Base-by-base conservation (phyloP, 129 eudicot genomes). In the Apium graveolens region DNA sequence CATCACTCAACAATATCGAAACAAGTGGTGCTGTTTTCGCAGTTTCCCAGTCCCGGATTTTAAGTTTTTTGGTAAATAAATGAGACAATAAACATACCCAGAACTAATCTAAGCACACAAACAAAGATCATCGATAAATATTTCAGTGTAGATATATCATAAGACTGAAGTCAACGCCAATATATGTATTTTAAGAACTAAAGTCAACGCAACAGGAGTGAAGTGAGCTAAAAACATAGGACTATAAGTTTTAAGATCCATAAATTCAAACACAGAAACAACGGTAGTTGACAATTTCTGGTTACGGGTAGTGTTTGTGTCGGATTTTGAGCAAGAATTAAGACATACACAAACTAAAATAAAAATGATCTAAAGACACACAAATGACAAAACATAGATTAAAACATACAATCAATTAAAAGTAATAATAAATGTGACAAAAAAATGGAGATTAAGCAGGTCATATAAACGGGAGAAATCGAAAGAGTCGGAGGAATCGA, bases 131-230 rank as follows among this genome's bases (percentile, higher is more conserved):
- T 0, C 7, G 4, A 26, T 4, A 7, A 11, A 60, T 26, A 10
- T n/a, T n/a, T 60, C 32, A 60, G 31, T 57, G 5, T 8, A 20
- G 1, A n/a, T 60, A n/a, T 12, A 60, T 60, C 17, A 26, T n/a
- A 10, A 10, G 68, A n/a, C 16, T 60, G 0, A 60, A 26, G 32
- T 60, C 68, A 60, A 60, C 68, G 65, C 12, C 55, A 16, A 3
- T 17, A 18, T 48, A 3, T 48, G 55, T 21, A 55, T 55, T 21
- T 55, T 7, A 55, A 0, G 24, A 55, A 55, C 24, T 24, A 13
- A 55, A 60, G 68, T 60, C 68, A 60, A 60, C 68, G 68, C 68
- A n/a, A 26, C 5, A 60, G 68, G 32, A 60, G 68, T n/a, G 34
- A 26, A 60, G 68, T 60, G 68, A 60, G 68, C 68, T 60, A n/a